These are phyloP conservation scores for Sporothrix humicola DNA, from an alignment of 2,329 filamentous ascomycete species.

Conservation along the genomic window DNA sequence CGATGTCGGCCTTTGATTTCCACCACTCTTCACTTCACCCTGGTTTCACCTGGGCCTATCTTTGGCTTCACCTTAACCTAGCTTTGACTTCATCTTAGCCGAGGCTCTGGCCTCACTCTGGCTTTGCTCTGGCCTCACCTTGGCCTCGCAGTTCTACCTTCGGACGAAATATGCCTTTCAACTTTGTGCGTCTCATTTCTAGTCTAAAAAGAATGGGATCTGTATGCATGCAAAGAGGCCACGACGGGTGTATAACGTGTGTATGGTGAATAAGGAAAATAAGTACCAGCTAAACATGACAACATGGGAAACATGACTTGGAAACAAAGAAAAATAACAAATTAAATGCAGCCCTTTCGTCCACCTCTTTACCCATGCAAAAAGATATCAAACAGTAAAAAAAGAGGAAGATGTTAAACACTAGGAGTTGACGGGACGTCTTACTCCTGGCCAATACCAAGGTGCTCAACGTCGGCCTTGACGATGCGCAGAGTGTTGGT, in stretches of 20 bases:
- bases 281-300: not conserved
- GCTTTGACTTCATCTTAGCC: no score
- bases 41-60: no score
- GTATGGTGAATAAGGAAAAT: conserved; percentile 10
- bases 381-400: not conserved
- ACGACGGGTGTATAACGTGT: not conserved
- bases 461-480: conserved; percentile 64
- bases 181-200: conserved; percentile 23
- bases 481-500: conserved; percentile 79
- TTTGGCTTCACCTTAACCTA: no score
- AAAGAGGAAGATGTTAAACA: conserved; percentile 4
- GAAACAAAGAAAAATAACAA: not conserved
- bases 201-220: conserved; percentile 23
- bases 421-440: no score
- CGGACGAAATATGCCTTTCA: not conserved
- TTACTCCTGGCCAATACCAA: conserved; percentile 58
- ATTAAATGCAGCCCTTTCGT: conserved; percentile 13
- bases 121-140: no score
- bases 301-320: conserved; percentile 1
- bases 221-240: conserved; percentile 2
- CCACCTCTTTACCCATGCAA: conserved; percentile 28
- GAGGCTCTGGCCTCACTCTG: no score
- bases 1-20: no score
- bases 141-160: no score
- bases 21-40: no score